These are phyloP conservation scores for Salix exigua DNA, from an alignment of 345 rosid species.

Conservation along the genomic window DNA sequence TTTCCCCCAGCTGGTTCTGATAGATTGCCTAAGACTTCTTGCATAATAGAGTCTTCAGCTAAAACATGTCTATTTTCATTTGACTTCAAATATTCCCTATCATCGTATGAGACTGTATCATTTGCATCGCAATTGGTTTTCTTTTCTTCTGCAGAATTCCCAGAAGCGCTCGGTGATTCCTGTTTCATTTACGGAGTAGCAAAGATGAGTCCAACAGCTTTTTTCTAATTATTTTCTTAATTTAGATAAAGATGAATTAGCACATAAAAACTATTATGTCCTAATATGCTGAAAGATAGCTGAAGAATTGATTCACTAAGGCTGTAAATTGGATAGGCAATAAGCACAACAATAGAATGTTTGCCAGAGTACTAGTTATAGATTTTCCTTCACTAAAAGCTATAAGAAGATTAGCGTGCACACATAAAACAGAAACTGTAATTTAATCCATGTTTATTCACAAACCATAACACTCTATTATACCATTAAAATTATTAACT, in stretches of 20 bases:
- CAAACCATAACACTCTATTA: neutral
- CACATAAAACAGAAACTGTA: neutral
- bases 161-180: slow-evolving; percentile 25
- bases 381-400: neutral
- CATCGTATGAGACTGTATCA: neutral
- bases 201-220: neutral
- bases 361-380: neutral
- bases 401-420: too few relatives aligned
- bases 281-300: neutral
- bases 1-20: neutral
- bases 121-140: slow-evolving; percentile 19
- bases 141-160: slow-evolving; percentile 36
- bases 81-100: neutral
- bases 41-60: neutral
- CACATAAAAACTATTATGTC: neutral
- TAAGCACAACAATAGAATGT: neutral
- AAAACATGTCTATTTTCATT: neutral
- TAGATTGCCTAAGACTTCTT: neutral
- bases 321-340: neutral
- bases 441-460: neutral
- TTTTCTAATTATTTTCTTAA: neutral
- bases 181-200: slow-evolving; percentile 20
- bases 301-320: neutral
- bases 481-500: slow-evolving; percentile 7
- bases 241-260: neutral